Evolutionary conservation across 306 rosid species (phyloP), one percentile per base, ranked within the genome.

Genomic region (Rubus parviflorus): DNA sequence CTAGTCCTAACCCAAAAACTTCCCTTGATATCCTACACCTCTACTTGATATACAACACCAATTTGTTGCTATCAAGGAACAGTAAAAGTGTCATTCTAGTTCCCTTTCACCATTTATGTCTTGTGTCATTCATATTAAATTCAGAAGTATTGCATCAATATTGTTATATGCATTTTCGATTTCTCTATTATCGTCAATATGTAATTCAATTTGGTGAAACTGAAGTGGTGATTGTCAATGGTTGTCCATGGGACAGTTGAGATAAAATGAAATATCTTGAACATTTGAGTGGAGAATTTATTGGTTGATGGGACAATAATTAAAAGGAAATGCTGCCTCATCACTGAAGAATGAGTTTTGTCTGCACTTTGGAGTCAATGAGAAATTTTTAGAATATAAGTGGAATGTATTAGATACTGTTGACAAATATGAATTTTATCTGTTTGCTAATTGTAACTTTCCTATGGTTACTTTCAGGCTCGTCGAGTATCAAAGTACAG

Each of bases 401-500:
- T 8, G 14, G 46, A 64, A 38, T 6, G 0, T 37, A 4, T 74
- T 42, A 20, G 22, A 62, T 69, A 40, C 48, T 62, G 0, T 25
- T 47, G 75, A 23, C 15, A 49, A 72, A 73, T 30, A 17, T 22
- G 8, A 37, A 22, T 4, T 52, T 10, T 46, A 35, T 20, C n/a
- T 58, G 25, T 49, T 69, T 42, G 38, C 38, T 23, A 23, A 38
- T 19, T 56, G 42, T 9, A 68, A 71, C 23, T 80, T 80, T 76
- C 35, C 0, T 46, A 20, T 88, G 78, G 47, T 81, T 76, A 73
- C 52, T 86, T 80, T 82, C 97, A 92, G 99, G 99, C 78, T 95
- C 99, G 11, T 95, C 99, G 57, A 87, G 80, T 84, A 92, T 95
- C 82, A 72, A 88, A 86, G 96, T 95, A 62, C 75, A 76, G 80